Conservation (phyloP, 1,284 basidiomycete species). For the Sporisorium iseilematis-ciliati region DNA sequence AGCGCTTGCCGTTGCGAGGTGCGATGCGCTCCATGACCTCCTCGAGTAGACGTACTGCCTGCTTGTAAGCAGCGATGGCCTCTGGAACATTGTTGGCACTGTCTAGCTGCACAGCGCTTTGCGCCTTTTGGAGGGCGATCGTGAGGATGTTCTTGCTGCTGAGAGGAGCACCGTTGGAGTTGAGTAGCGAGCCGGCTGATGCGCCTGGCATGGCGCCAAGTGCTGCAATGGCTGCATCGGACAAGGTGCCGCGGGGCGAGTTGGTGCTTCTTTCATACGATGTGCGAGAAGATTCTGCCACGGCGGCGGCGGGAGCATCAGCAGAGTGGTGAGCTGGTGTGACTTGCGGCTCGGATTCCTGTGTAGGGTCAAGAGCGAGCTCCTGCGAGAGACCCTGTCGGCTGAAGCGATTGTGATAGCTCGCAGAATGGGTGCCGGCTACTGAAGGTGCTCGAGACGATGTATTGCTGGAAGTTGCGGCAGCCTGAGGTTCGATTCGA, state of each 20-base stretch:
- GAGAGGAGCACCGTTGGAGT: slow-evolving; percentile 55
- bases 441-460: slow-evolving; percentile 42
- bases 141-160: slow-evolving; percentile 70
- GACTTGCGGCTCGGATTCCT: slow-evolving; percentile 6
- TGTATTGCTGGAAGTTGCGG: slow-evolving; percentile 16
- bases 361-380: slow-evolving; percentile 7
- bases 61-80: slow-evolving; percentile 70
- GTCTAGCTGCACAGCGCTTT: slow-evolving; percentile 71
- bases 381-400: slow-evolving; percentile 20
- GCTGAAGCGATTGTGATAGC: slow-evolving; percentile 52
- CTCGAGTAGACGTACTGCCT: slow-evolving; percentile 69
- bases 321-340: slow-evolving; percentile 3
- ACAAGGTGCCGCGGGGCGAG: slow-evolving; percentile 39
- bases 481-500: slow-evolving; percentile 2
- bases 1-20: slow-evolving; percentile 56
- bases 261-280: slow-evolving; percentile 17
- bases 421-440: slow-evolving; percentile 17
- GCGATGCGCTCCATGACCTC: slow-evolving; percentile 71
- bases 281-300: slow-evolving; percentile 4
- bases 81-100: slow-evolving; percentile 70
- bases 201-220: slow-evolving; percentile 53
- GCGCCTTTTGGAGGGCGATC: slow-evolving; percentile 70
- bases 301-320: neutral
- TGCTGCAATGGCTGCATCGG: slow-evolving; percentile 52
- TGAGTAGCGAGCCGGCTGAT: slow-evolving; percentile 41